A percentile compares a stretch with the other conserved stretches of the same genome.
Conservation (phyloP, 2,329 filamentous ascomycete genomes). For the Epichloe sibirici region DNA sequence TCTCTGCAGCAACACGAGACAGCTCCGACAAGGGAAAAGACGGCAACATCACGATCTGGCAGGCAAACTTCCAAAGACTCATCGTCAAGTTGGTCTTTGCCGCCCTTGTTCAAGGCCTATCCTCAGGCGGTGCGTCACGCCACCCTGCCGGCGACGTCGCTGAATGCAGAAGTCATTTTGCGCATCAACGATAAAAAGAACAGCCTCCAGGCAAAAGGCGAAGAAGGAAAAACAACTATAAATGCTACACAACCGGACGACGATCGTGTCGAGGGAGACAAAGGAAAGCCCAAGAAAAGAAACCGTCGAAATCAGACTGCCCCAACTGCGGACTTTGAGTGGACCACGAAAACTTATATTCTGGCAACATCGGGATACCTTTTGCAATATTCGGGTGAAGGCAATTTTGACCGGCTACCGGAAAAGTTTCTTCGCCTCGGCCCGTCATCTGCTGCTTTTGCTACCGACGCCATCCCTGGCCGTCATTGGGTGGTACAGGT, state of each 20-base stretch:
- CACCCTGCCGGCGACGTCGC: slow-evolving; percentile 52
- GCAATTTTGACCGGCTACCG: slow-evolving; percentile 56
- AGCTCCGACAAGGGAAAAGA: slow-evolving; percentile 6
- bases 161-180: slow-evolving; percentile 58
- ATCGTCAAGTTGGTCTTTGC: slow-evolving; percentile 47
- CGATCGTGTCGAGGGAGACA: slow-evolving; percentile 15
- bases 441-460: slow-evolving; percentile 68
- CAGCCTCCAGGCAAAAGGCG: slow-evolving; percentile 2
- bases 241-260: slow-evolving; percentile 1
- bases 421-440: slow-evolving; percentile 62
- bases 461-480: slow-evolving; percentile 67
- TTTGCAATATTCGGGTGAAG: slow-evolving; percentile 61
- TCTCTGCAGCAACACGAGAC: slow-evolving; percentile 4
- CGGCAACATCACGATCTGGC: slow-evolving; percentile 7
- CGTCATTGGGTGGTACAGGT: slow-evolving; percentile 72
- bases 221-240: slow-evolving; percentile 8
- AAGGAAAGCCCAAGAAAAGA: slow-evolving; percentile 29
- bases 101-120: slow-evolving; percentile 77
- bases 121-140: slow-evolving; percentile 71
- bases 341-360: slow-evolving; percentile 61
- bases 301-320: slow-evolving; percentile 31
- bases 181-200: slow-evolving; percentile 43
- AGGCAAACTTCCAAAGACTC: slow-evolving; percentile 17
- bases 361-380: slow-evolving; percentile 60
- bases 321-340: slow-evolving; percentile 40